Evolutionary conservation across 306 rosid genomes (phyloP).

Genomic region (Corylus avellana): DNA sequence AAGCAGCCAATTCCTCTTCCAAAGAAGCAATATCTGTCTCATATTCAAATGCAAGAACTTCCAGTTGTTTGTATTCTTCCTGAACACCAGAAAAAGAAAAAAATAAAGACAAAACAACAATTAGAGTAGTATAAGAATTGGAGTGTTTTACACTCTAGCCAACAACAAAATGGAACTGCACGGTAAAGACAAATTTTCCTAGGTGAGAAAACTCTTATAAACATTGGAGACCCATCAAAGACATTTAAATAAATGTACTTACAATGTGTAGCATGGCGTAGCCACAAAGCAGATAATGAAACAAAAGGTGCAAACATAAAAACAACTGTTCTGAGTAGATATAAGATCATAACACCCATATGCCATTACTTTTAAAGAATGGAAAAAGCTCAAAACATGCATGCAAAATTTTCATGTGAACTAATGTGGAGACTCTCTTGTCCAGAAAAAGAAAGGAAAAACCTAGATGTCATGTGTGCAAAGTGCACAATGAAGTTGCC

Average conservation of each 20-base stretch:
- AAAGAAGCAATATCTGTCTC: constrained; percentile 64
- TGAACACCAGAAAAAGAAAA: constrained; percentile 28
- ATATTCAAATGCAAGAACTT: constrained; percentile 66
- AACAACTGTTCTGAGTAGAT: constrained; percentile 5
- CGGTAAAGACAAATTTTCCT: not conserved
- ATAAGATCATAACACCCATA: not conserved
- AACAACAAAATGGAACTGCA: not conserved
- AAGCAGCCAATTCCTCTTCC: constrained; percentile 59
- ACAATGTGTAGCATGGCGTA: constrained; percentile 7
- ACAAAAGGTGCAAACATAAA: not conserved
- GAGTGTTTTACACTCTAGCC: not conserved
- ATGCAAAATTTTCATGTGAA: not conserved
- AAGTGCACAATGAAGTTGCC: not conserved
- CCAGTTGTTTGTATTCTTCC: constrained; percentile 80
- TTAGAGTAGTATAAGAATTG: not conserved
- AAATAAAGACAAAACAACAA: not conserved
- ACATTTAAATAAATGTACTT: not conserved
- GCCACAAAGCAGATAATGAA: not conserved
- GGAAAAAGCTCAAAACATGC: not conserved
- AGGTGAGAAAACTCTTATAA: not conserved
- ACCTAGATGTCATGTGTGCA: not conserved
- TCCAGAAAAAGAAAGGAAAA: too few relatives aligned
- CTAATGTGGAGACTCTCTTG: not conserved
- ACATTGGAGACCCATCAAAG: not conserved
- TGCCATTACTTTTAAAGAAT: not conserved